Evolutionary conservation across 495 filamentous ascomycete genomes (phyloP).

Genomic region (Entonaema liquescens): DNA sequence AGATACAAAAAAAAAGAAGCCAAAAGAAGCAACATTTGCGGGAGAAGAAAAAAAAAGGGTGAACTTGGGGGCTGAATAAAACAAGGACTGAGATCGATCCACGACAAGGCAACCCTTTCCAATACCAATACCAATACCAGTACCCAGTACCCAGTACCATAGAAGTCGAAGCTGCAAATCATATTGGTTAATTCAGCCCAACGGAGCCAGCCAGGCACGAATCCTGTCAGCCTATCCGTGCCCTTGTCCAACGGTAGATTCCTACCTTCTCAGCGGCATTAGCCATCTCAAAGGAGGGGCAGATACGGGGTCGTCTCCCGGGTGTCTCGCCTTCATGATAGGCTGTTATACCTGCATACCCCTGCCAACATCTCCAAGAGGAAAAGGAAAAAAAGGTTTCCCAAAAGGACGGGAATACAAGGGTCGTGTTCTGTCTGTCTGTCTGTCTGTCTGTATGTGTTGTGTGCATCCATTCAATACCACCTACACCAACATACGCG

Average conservation of each 20-base stretch:
- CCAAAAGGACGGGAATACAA: constrained; percentile 35
- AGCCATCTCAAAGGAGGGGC: constrained; percentile 33
- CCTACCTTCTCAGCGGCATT: constrained; percentile 28
- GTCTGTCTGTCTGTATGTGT: constrained; percentile 4
- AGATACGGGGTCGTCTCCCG: constrained; percentile 17
- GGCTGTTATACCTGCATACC: constrained; percentile 34
- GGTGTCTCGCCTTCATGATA: constrained; percentile 35
- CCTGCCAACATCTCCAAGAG: constrained; percentile 21
- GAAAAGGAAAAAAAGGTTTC: constrained; percentile 23
- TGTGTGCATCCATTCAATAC: constrained; percentile 34
- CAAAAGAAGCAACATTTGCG: neutral
- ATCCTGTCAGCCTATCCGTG: constrained; percentile 33
- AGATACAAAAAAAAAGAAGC: constrained; percentile 9
- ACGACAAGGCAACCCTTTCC: constrained; percentile 14
- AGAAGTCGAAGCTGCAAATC: constrained; percentile 28
- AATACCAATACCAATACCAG: neutral
- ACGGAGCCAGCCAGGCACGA: constrained; percentile 20
- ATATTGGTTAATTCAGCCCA: constrained; percentile 27
- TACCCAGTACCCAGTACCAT: too few relatives aligned
- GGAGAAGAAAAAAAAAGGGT: constrained; percentile 6
- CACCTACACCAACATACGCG: constrained; percentile 32
- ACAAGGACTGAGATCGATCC: constrained; percentile 32
- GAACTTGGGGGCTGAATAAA: constrained; percentile 18
- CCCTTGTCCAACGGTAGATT: constrained; percentile 32
- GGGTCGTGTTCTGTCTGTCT: constrained; percentile 11